These are phyloP conservation scores for Suhomyces emberorum DNA, from an alignment of 805 yeast genomes.

Conservation along the genomic window DNA sequence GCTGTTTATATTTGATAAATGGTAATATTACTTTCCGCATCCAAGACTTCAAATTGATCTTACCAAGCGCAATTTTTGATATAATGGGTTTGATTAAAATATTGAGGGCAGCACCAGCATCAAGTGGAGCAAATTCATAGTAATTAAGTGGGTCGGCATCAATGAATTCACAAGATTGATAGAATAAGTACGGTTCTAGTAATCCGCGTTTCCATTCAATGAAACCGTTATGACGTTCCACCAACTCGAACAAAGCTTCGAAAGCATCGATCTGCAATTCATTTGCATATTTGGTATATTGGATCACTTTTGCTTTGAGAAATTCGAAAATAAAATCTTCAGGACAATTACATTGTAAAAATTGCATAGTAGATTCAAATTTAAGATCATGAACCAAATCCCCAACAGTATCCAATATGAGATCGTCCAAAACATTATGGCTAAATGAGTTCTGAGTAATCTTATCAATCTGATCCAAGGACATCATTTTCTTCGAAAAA, in stretches of 20 bases:
- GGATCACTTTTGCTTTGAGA: conserved; percentile 3
- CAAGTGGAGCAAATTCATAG: too few relatives aligned
- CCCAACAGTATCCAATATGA: background rate
- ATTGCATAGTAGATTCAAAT: too few relatives aligned
- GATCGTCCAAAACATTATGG: background rate
- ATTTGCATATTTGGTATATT: conserved; percentile 13
- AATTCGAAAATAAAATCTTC: conserved; percentile 3
- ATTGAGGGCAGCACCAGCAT: too few relatives aligned
- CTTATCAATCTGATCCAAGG: background rate
- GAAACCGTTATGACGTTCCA: conserved; percentile 16
- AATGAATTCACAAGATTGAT: too few relatives aligned
- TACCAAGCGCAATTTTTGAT: conserved; percentile 8
- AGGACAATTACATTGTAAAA: background rate
- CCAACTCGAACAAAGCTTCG: conserved; percentile 11
- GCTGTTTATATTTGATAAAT: conserved; percentile 14
- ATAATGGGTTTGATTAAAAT: conserved; percentile 24
- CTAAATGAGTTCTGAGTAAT: background rate
- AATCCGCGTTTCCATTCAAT: conserved; percentile 27
- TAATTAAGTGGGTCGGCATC: too few relatives aligned
- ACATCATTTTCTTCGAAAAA: background rate
- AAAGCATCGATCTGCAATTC: conserved; percentile 19
- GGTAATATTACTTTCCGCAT: conserved; percentile 30
- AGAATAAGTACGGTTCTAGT: conserved; percentile 27
- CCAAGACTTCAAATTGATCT: conserved; percentile 20
- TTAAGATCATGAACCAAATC: too few relatives aligned